Conservation (phyloP, 2,329 filamentous ascomycete species). For the Hysterium pulicare region DNA sequence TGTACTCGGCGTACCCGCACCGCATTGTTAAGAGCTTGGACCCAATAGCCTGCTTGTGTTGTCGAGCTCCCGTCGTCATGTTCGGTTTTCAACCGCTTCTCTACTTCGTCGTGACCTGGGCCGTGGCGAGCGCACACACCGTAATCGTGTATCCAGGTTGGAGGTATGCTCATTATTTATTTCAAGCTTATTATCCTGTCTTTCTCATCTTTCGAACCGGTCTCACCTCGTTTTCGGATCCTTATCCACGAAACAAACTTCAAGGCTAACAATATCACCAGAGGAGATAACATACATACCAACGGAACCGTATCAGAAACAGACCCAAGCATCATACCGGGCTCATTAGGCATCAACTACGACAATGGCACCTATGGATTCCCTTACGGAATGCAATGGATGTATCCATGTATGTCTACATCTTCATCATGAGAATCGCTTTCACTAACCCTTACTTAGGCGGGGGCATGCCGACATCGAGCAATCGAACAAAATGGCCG, state of each 20-base stretch:
- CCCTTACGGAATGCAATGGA: constrained; percentile 92
- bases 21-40: constrained; percentile 6
- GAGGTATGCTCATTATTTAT: too few relatives aligned
- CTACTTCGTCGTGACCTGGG: constrained; percentile 31
- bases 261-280: too few relatives aligned
- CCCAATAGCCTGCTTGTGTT: not conserved
- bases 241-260: too few relatives aligned
- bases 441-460: constrained; percentile 54
- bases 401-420: constrained; percentile 76
- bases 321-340: constrained; percentile 31
- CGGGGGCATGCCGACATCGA: constrained; percentile 73
- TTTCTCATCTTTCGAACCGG: too few relatives aligned
- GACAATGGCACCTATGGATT: constrained; percentile 51
- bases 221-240: too few relatives aligned
- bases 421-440: constrained; percentile 2
- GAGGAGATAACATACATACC: constrained; percentile 80
- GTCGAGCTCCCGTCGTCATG: constrained; percentile 19
- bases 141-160: constrained; percentile 83
- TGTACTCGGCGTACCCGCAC: not conserved
- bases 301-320: constrained; percentile 58
- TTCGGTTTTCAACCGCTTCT: constrained; percentile 32
- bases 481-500: constrained; percentile 91
- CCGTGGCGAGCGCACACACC: constrained; percentile 64
- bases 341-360: constrained; percentile 45
- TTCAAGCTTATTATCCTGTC: too few relatives aligned